These are phyloP conservation scores for Inga oerstediana DNA, from an alignment of 306 rosid species.

Conservation along the genomic window DNA sequence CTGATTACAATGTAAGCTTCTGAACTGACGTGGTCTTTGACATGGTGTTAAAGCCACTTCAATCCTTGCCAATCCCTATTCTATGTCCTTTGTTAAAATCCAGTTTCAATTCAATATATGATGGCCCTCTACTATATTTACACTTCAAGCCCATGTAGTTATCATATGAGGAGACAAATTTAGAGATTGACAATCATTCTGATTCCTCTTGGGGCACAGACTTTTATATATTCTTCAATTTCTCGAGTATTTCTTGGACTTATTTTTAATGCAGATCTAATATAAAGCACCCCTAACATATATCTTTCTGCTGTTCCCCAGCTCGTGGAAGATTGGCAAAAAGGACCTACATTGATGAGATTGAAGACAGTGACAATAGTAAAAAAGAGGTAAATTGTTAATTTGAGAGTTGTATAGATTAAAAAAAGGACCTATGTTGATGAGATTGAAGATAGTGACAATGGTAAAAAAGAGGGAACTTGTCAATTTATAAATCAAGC, in stretches of 20 bases:
- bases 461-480: too few relatives aligned
- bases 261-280: not conserved
- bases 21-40: not conserved
- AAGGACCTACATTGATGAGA: too few relatives aligned
- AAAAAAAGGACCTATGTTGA: too few relatives aligned
- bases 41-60: not conserved
- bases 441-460: too few relatives aligned
- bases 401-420: too few relatives aligned
- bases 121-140: not conserved
- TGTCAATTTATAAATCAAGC: too few relatives aligned
- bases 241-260: not conserved
- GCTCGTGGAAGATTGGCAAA: not conserved
- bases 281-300: slow-evolving; percentile 15
- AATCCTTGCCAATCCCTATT: not conserved
- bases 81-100: not conserved
- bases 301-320: not conserved
- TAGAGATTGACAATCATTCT: not conserved
- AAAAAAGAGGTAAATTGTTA: too few relatives aligned
- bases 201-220: not conserved
- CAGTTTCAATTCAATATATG: not conserved
- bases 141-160: not conserved
- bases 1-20: not conserved
- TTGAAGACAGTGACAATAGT: too few relatives aligned
- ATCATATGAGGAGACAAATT: not conserved
- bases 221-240: slow-evolving; percentile 12